Percentiles rank a stretch among this genome's conserved stretches.
These are phyloP conservation scores for Hamigera avellanea DNA, from an alignment of 495 filamentous ascomycete species.

Conservation along the genomic window DNA sequence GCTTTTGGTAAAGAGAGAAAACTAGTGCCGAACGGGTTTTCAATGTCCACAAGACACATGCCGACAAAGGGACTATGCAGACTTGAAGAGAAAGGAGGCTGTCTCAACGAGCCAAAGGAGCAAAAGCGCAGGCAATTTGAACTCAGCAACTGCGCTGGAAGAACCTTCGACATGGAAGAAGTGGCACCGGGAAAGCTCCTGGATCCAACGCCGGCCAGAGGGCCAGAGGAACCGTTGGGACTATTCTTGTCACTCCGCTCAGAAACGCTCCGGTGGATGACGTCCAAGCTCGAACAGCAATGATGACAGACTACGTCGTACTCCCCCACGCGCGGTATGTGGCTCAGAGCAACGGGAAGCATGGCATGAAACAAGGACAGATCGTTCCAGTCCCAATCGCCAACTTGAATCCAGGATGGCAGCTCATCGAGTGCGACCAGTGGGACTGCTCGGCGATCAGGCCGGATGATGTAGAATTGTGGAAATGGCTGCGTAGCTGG, in stretches of 20 bases:
- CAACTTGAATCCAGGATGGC: conserved; percentile 24
- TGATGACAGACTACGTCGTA: conserved; percentile 28
- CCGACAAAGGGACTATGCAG: conserved; percentile 12
- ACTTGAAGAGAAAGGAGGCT: conserved; percentile 9
- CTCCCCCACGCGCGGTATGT: conserved; percentile 21
- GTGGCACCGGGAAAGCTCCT: conserved; percentile 5
- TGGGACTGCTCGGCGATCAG: conserved; percentile 13
- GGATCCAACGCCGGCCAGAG: neutral
- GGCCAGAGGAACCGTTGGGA: neutral
- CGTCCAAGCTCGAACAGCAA: conserved; percentile 18
- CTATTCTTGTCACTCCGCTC: conserved; percentile 10
- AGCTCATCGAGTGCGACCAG: conserved; percentile 28
- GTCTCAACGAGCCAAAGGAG: conserved; percentile 1
- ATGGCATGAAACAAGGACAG: conserved; percentile 6
- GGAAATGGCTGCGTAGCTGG: conserved; percentile 21
- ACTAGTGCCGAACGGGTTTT: neutral
- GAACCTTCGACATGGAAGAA: neutral
- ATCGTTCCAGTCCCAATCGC: conserved; percentile 12
- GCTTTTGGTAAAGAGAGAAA: neutral
- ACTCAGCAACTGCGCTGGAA: neutral
- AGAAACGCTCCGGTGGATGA: conserved; percentile 18
- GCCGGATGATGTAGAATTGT: conserved; percentile 24
- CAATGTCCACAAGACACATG: conserved; percentile 7
- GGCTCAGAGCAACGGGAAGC: conserved; percentile 12
- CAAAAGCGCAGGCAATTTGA: neutral